phyloP scores from a whole-genome alignment of 2,329 filamentous ascomycete genomes.

The Zasmidium citrigriseum region DNA sequence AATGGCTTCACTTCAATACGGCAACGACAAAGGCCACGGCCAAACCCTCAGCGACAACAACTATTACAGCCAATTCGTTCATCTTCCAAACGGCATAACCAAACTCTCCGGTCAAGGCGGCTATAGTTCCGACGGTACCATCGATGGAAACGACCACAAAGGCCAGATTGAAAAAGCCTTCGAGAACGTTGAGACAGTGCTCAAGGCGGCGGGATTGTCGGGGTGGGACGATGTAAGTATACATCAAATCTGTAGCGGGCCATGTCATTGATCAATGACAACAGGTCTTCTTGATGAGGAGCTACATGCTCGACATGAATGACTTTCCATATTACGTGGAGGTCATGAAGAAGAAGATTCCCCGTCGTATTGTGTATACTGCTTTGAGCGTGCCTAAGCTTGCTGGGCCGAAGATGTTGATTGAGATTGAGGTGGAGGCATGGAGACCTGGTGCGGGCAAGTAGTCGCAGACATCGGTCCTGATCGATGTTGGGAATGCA shows the following conservation, averaged over 20 bases:
- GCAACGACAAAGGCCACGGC: conserved; percentile 8
- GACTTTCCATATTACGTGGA: conserved; percentile 1
- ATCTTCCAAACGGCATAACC: conserved; percentile 4
- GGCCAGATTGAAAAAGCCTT: conserved; percentile 10
- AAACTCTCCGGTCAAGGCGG: conserved; percentile 13
- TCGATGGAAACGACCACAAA: conserved; percentile 7
- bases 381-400: neutral
- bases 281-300: neutral
- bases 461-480: no score
- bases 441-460: no score
- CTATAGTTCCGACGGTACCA: neutral
- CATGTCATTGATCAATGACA: neutral
- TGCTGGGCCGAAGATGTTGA: neutral
- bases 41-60: conserved; percentile 4
- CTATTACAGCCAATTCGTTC: conserved; percentile 9
- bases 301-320: conserved; percentile 3
- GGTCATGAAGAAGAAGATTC: neutral
- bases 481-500: no score
- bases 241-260: no score
- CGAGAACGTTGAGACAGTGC: conserved; percentile 9
- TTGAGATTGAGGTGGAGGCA: conserved; percentile 10
- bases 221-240: conserved; percentile 8
- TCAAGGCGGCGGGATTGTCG: conserved; percentile 5
- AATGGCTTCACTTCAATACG: conserved; percentile 9
- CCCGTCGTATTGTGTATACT: neutral